Conservation (phyloP, 2,329 filamentous ascomycete genomes). For the Trichocomaceae sp. region DNA sequence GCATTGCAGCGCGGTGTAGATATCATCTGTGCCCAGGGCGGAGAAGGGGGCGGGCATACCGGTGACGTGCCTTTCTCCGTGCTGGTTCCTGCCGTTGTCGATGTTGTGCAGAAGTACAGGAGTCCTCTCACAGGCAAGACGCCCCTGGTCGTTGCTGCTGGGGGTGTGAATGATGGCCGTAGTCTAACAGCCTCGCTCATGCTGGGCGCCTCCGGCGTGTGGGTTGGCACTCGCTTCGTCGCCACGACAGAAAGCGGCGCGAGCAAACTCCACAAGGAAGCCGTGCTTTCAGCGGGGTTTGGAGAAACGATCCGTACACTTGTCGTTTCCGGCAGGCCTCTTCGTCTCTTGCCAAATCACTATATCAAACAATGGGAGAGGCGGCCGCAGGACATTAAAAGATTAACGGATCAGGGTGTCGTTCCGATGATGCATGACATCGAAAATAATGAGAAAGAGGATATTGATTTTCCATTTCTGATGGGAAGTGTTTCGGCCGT, state of each 20-base stretch:
- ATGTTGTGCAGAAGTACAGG: slow-evolving; percentile 67
- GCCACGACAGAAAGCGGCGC: slow-evolving; percentile 75
- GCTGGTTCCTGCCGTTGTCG: slow-evolving; percentile 77
- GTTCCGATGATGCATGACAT: slow-evolving; percentile 79
- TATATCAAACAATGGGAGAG: slow-evolving; percentile 79
- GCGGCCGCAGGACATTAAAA: slow-evolving; percentile 65
- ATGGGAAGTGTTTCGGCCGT: slow-evolving; percentile 91
- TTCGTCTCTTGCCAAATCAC: slow-evolving; percentile 74
- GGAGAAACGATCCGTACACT: slow-evolving; percentile 76
- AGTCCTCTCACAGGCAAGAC: slow-evolving; percentile 63
- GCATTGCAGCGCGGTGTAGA: slow-evolving; percentile 81
- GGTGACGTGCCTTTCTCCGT: slow-evolving; percentile 82
- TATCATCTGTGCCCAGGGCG: slow-evolving; percentile 85
- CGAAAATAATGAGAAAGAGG: slow-evolving; percentile 67
- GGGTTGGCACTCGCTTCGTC: slow-evolving; percentile 92
- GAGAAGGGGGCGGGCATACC: slow-evolving; percentile 89
- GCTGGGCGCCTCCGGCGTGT: slow-evolving; percentile 81
- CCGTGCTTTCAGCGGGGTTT: slow-evolving; percentile 71
- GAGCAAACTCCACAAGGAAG: slow-evolving; percentile 73
- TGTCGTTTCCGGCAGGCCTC: slow-evolving; percentile 71
- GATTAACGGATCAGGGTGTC: slow-evolving; percentile 67
- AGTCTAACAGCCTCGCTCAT: slow-evolving; percentile 75
- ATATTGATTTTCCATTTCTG: slow-evolving; percentile 77
- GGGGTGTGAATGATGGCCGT: slow-evolving; percentile 77
- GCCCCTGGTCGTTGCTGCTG: slow-evolving; percentile 80